These are phyloP conservation scores for Aspergillus baeticus DNA, from an alignment of 495 filamentous ascomycete genomes.

Conservation along the genomic window DNA sequence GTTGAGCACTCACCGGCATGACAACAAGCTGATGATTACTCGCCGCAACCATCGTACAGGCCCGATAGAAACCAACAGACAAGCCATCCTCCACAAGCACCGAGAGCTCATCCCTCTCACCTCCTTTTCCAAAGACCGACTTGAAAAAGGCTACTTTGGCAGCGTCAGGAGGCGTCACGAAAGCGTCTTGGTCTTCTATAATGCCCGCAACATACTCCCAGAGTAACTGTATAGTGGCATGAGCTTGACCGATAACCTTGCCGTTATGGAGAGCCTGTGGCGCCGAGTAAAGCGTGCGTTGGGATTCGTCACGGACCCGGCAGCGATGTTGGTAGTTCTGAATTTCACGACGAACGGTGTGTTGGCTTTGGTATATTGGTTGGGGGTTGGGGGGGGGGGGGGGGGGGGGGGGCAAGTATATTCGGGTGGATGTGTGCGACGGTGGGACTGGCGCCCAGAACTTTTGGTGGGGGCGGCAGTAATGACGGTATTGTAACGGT, in stretches of 20 bases:
- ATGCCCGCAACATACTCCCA: background rate
- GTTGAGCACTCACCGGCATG: slow-evolving; percentile 4
- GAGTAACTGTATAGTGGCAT: slow-evolving; percentile 2
- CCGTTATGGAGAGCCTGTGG: slow-evolving; percentile 5
- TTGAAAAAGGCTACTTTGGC: slow-evolving; percentile 4
- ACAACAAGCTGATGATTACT: slow-evolving; percentile 13
- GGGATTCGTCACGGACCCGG: slow-evolving; percentile 8
- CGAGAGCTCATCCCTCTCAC: background rate
- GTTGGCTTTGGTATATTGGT: background rate
- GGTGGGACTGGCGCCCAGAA: slow-evolving; percentile 7
- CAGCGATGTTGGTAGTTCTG: background rate
- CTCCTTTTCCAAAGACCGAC: background rate
- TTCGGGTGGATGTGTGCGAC: slow-evolving; percentile 2
- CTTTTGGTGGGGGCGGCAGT: background rate
- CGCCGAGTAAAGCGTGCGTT: slow-evolving; percentile 4
- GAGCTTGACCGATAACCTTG: slow-evolving; percentile 5
- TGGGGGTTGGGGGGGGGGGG: background rate
- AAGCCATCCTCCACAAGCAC: background rate
- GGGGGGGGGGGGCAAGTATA: background rate
- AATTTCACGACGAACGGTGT: slow-evolving; percentile 1
- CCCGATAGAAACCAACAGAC: slow-evolving; percentile 2
- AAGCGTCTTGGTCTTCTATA: background rate
- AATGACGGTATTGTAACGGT: background rate
- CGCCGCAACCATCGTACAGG: slow-evolving; percentile 7
- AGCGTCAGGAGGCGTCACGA: background rate